A percentile compares a stretch with the other conserved stretches of the same genome.
These are phyloP conservation scores for Penicillium fuscoglaucum DNA, from an alignment of 2,329 filamentous ascomycete genomes.

Conservation along the genomic window DNA sequence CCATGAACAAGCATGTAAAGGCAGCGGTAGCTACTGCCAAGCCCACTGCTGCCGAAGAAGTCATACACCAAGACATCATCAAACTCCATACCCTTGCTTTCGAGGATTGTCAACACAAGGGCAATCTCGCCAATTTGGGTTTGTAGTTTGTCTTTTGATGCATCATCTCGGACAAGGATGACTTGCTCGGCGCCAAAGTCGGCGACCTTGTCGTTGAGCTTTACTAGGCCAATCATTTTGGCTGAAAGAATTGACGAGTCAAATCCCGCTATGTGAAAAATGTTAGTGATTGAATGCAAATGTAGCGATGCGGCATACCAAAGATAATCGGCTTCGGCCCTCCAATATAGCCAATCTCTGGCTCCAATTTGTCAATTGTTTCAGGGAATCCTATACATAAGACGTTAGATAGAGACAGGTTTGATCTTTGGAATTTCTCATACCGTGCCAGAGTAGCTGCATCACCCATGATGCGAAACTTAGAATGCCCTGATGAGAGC, in stretches of 20 bases:
- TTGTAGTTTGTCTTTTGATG: constrained; percentile 25
- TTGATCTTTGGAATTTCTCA: background rate
- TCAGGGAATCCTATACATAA: constrained; percentile 27
- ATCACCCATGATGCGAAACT: constrained; percentile 35
- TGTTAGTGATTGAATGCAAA: constrained; percentile 5
- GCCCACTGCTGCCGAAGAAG: constrained; percentile 27
- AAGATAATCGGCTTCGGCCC: constrained; percentile 28
- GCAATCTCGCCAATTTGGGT: constrained; percentile 28
- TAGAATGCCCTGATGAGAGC: constrained; percentile 38
- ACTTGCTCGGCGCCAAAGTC: constrained; percentile 39
- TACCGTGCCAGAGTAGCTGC: constrained; percentile 30
- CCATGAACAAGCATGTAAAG: constrained; percentile 15
- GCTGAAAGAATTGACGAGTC: constrained; percentile 22
- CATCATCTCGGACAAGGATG: constrained; percentile 36
- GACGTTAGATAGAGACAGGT: background rate
- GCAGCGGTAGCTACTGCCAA: constrained; percentile 25
- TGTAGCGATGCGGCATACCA: constrained; percentile 15
- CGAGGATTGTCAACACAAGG: constrained; percentile 34
- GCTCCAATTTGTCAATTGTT: constrained; percentile 32
- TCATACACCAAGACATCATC: constrained; percentile 38
- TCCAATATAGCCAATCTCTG: constrained; percentile 29
- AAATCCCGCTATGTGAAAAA: constrained; percentile 14
- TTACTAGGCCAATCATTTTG: constrained; percentile 24
- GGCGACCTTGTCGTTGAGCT: constrained; percentile 21
- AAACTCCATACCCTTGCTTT: constrained; percentile 42